Conservation (phyloP, 345 rosid species). For the Triadica sebifera region DNA sequence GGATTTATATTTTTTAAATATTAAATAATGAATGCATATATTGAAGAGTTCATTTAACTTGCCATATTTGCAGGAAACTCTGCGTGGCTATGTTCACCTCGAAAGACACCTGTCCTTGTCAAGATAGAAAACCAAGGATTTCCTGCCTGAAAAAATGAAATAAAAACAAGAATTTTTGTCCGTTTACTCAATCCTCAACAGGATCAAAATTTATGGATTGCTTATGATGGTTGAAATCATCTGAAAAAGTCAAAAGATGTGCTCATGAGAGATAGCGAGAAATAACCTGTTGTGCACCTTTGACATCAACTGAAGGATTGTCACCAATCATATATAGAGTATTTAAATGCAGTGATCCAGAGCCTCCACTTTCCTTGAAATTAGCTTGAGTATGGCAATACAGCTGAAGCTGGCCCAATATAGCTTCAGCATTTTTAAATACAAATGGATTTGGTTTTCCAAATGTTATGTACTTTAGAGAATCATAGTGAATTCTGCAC, state of each 20-base stretch:
- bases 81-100: slow-evolving; percentile 29
- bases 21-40: neutral
- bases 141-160: slow-evolving; percentile 37
- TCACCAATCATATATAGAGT: slow-evolving; percentile 51
- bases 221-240: neutral
- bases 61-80: slow-evolving; percentile 48
- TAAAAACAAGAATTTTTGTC: neutral
- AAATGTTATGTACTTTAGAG: slow-evolving; percentile 33
- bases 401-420: slow-evolving; percentile 30
- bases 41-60: slow-evolving; percentile 13
- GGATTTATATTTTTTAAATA: neutral
- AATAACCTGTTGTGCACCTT: slow-evolving; percentile 40
- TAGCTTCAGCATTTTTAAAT: slow-evolving; percentile 42
- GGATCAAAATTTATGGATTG: neutral
- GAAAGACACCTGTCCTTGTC: slow-evolving; percentile 48
- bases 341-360: slow-evolving; percentile 19
- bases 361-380: slow-evolving; percentile 13
- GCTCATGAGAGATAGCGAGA: neutral
- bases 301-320: slow-evolving; percentile 45
- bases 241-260: neutral
- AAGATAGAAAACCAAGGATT: slow-evolving; percentile 51
- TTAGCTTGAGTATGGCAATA: slow-evolving; percentile 7
- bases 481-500: slow-evolving; percentile 37
- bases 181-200: neutral
- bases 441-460: slow-evolving; percentile 52